Evolutionary conservation across 805 yeast species (phyloP).

Genomic region (Candida dajiaensis): DNA sequence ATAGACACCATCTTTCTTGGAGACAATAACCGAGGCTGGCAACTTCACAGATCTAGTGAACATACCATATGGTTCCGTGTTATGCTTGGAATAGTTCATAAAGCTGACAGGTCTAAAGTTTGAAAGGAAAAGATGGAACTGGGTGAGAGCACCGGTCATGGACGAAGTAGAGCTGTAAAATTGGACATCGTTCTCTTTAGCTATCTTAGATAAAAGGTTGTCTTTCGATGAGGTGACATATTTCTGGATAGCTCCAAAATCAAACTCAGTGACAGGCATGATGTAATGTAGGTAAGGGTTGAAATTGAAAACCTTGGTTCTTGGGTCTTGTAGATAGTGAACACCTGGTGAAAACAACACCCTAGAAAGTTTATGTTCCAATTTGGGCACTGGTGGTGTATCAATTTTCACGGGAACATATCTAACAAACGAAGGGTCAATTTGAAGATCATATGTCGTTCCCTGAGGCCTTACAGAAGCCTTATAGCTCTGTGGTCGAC

Average conservation of each 20-base stretch:
- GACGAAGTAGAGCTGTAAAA: constrained; percentile 85
- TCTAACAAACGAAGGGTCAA: neutral
- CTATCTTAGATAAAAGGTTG: constrained; percentile 39
- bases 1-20: constrained; percentile 37
- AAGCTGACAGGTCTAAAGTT: constrained; percentile 51
- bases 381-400: constrained; percentile 34
- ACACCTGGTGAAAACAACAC: constrained; percentile 78
- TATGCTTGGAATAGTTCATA: constrained; percentile 37
- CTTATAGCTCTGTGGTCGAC: neutral
- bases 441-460: neutral
- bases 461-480: neutral
- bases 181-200: constrained; percentile 27
- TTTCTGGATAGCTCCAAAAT: constrained; percentile 47
- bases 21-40: constrained; percentile 57
- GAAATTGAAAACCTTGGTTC: constrained; percentile 71
- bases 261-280: constrained; percentile 58
- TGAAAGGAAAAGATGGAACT: constrained; percentile 67
- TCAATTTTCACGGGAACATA: constrained; percentile 9
- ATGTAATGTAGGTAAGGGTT: constrained; percentile 52
- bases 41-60: constrained; percentile 41
- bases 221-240: constrained; percentile 72
- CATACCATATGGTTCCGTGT: constrained; percentile 28
- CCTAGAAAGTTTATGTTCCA: constrained; percentile 63
- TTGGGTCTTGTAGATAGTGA: constrained; percentile 70
- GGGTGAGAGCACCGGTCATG: constrained; percentile 70